Evolutionary conservation across 2,329 filamentous ascomycete species (phyloP).

Genomic region (Monascus ruber): DNA sequence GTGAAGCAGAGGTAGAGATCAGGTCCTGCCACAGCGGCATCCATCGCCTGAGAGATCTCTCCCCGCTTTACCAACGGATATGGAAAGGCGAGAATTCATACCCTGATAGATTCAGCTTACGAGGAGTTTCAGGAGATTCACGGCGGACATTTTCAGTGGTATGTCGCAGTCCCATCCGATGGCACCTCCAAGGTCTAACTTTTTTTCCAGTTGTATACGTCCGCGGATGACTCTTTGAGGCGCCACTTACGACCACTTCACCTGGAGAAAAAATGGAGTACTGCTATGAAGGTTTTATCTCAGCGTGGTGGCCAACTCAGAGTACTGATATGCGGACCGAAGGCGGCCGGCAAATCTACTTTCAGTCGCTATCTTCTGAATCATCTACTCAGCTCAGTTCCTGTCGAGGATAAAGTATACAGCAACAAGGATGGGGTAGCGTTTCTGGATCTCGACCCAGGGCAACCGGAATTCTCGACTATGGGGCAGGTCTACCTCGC

Average conservation of each 20-base stretch:
- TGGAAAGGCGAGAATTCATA: constrained; percentile 34
- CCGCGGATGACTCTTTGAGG: constrained; percentile 31
- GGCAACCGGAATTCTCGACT: constrained; percentile 48
- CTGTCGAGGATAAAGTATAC: constrained; percentile 17
- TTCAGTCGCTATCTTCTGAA: constrained; percentile 47
- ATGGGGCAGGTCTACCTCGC: constrained; percentile 49
- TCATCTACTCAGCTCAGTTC: constrained; percentile 36
- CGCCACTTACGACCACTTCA: constrained; percentile 32
- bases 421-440: constrained; percentile 32
- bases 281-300: constrained; percentile 33
- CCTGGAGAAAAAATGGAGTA: constrained; percentile 33
- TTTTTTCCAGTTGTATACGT: constrained; percentile 25
- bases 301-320: constrained; percentile 26
- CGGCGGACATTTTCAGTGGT: constrained; percentile 31
- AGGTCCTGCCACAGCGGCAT: constrained; percentile 36
- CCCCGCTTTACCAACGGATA: constrained; percentile 42
- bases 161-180: constrained; percentile 5
- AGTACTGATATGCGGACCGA: constrained; percentile 43
- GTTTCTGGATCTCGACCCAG: constrained; percentile 49
- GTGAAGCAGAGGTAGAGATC: constrained; percentile 38
- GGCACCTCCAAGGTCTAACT: too few relatives aligned
- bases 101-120: constrained; percentile 22
- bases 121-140: constrained; percentile 13
- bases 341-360: constrained; percentile 49
- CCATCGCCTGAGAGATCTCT: constrained; percentile 34